Evolutionary conservation across 768 basidiomycete genomes (phyloP), one percentile per base, ranked within the genome.

Genomic region (Bullera alba): DNA sequence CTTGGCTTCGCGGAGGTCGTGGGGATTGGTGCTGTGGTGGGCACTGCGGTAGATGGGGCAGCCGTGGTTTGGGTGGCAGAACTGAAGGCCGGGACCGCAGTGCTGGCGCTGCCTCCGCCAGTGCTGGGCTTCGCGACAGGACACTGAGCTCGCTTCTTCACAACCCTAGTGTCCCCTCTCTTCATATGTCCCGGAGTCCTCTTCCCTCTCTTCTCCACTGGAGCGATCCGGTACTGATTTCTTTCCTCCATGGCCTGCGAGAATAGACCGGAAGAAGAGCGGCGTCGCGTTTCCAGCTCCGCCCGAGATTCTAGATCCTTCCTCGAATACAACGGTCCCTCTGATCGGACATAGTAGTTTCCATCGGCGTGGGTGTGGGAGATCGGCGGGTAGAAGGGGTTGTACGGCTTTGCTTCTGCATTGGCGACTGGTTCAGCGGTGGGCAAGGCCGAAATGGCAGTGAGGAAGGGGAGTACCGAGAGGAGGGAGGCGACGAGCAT

Each of bases 341-440:
- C n/a, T n/a, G n/a, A n/a, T n/a, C n/a, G n/a, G n/a, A n/a, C n/a
- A n/a, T n/a, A n/a, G n/a, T n/a, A n/a, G n/a, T n/a, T n/a, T n/a
- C n/a, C n/a, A n/a, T n/a, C 19, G 22, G 19, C 39, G 26, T 19
- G 39, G 26, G 32, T 41, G 25, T 22, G 37, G 30, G 4, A 22
- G 21, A 35, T 36, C 44, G 4, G 55, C 5, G 52, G 48, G n/a
- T 23, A 19, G 36, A 56, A 60, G 28, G 59, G 51, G 25, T 61
- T 53, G 30, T 54, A 57, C 7, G 57, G 42, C 3, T 44, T 21
- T 14, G 51, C 27, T 25, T 38, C 39, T 5, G 52, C 47, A 1
- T 36, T 30, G n/a, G 49, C 25, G n/a, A 15, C 16, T 2, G 51
- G 37, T 8, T 34, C 8, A n/a, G 32, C 32, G 37, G 37, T 38